Percentiles rank a stretch among this genome's conserved stretches.
Evolutionary conservation across 352 stramenopile species (phyloP).

Genomic region (Pythium periplocum): DNA sequence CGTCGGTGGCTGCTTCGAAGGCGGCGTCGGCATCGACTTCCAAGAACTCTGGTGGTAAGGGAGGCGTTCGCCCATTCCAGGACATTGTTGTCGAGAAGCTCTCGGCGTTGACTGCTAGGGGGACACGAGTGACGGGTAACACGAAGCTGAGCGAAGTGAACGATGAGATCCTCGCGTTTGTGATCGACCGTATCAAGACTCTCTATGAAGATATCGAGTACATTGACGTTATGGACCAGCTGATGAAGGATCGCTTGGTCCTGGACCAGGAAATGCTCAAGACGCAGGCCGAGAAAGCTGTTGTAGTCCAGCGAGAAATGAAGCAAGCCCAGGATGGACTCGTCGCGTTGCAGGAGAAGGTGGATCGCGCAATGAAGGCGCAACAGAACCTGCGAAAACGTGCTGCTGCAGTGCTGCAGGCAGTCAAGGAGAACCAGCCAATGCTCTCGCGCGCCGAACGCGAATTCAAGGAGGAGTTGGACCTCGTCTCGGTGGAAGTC

Average conservation of each 20-base stretch:
- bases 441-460: slow-evolving; percentile 67
- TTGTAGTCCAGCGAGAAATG: slow-evolving; percentile 32
- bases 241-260: slow-evolving; percentile 52
- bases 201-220: slow-evolving; percentile 78
- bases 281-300: slow-evolving; percentile 39
- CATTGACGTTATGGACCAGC: slow-evolving; percentile 60
- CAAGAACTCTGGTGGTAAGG: slow-evolving; percentile 15
- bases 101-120: slow-evolving; percentile 39
- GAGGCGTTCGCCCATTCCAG: slow-evolving; percentile 36
- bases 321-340: slow-evolving; percentile 27
- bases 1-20: slow-evolving; percentile 37
- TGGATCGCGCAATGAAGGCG: slow-evolving; percentile 50
- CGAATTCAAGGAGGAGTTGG: slow-evolving; percentile 68
- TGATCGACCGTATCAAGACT: slow-evolving; percentile 68
- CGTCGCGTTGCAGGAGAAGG: slow-evolving; percentile 42
- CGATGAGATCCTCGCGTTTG: slow-evolving; percentile 65
- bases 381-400: slow-evolving; percentile 75
- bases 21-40: slow-evolving; percentile 13
- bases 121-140: slow-evolving; percentile 58
- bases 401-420: slow-evolving; percentile 68
- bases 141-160: slow-evolving; percentile 62
- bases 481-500: slow-evolving; percentile 51
- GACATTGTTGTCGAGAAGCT: slow-evolving; percentile 65
- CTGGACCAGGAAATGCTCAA: slow-evolving; percentile 60
- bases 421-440: slow-evolving; percentile 79